These are phyloP conservation scores for Dipteronia dyeriana DNA, from an alignment of 345 rosid species.

Conservation along the genomic window DNA sequence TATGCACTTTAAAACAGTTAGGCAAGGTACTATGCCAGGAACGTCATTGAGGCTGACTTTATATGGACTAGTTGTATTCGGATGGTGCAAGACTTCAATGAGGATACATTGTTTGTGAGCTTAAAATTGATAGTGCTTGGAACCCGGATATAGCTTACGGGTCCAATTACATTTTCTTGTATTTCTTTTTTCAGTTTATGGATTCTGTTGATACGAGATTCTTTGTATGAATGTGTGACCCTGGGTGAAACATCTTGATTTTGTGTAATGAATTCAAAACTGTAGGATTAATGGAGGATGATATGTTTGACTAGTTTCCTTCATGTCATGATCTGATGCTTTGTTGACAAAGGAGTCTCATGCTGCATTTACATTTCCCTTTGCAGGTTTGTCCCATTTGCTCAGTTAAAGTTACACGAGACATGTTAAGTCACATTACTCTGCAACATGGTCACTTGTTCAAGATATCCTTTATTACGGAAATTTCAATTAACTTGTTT, in stretches of 20 bases:
- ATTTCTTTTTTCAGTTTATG: neutral
- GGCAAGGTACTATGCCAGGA: neutral
- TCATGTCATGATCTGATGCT: slow-evolving; percentile 18
- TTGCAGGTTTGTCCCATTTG: slow-evolving; percentile 64
- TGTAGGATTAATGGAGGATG: neutral
- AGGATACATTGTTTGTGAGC: neutral
- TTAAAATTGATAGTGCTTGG: neutral
- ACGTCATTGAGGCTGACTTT: neutral
- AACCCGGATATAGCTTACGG: neutral
- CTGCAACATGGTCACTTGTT: slow-evolving; percentile 58
- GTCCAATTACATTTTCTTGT: neutral
- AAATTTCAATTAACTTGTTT: slow-evolving; percentile 10
- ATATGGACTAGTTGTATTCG: neutral
- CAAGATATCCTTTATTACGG: slow-evolving; percentile 53
- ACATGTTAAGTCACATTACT: slow-evolving; percentile 56
- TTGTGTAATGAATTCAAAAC: neutral
- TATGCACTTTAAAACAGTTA: neutral
- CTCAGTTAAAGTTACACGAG: slow-evolving; percentile 49
- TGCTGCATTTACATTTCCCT: slow-evolving; percentile 18
- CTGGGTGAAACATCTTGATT: neutral
- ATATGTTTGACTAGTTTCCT: slow-evolving; percentile 12
- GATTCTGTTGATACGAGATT: neutral
- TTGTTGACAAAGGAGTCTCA: slow-evolving; percentile 22
- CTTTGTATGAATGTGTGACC: neutral
- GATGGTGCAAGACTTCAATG: neutral